A percentile compares a stretch with the other conserved stretches of the same genome.
These are phyloP conservation scores for Grosmannia penicillata DNA, from an alignment of 2,329 filamentous ascomycete genomes.

Conservation along the genomic window DNA sequence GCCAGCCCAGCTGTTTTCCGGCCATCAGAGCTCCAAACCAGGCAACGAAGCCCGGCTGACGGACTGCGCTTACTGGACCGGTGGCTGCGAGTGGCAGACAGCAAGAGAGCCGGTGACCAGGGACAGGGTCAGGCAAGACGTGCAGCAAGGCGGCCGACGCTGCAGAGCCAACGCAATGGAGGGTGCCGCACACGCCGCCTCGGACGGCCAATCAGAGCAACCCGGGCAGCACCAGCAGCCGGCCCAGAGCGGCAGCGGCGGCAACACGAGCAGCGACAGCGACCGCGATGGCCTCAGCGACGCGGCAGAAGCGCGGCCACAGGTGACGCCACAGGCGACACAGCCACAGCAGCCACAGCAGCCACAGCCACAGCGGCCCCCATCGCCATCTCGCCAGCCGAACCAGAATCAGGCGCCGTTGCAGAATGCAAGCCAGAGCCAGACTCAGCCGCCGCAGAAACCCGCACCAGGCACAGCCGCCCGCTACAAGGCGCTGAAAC, in stretches of 20 bases:
- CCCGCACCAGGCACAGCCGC: neutral
- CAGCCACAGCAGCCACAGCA: neutral
- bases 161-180: too few species aligned
- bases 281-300: neutral
- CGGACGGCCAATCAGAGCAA: neutral
- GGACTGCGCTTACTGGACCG: too few species aligned
- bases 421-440: too few species aligned
- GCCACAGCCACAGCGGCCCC: neutral
- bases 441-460: too few species aligned
- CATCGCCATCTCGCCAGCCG: neutral
- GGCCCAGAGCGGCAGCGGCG: neutral
- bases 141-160: constrained; percentile 4
- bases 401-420: neutral
- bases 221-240: constrained; percentile 1
- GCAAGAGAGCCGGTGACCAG: too few species aligned
- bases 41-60: too few species aligned
- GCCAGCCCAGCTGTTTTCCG: too few species aligned
- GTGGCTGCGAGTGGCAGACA: too few species aligned
- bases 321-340: neutral
- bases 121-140: too few species aligned
- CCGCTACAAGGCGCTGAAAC: constrained; percentile 21
- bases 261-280: neutral
- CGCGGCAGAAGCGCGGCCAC: neutral
- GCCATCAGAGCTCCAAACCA: too few species aligned
- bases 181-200: neutral